Conservation (phyloP, 495 filamentous ascomycete species). For the Xylaria castorea region DNA sequence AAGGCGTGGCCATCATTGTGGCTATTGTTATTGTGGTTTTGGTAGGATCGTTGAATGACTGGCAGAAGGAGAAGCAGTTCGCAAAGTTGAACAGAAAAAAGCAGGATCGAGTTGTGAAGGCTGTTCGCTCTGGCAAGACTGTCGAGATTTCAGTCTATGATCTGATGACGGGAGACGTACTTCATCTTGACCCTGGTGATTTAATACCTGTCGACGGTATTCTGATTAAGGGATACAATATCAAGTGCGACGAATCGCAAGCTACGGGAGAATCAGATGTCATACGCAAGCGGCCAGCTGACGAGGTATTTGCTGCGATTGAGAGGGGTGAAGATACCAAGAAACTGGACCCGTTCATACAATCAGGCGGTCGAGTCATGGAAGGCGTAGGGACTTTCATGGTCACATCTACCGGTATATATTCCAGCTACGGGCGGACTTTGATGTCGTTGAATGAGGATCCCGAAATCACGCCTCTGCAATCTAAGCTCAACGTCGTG, state of each 20-base stretch:
- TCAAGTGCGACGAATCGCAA: conserved; percentile 84
- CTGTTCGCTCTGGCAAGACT: conserved; percentile 76
- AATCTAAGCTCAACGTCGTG: conserved; percentile 88
- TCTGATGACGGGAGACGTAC: conserved; percentile 73
- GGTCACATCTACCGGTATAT: conserved; percentile 85
- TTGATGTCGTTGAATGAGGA: conserved; percentile 93
- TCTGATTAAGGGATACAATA: conserved; percentile 70
- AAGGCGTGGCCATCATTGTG: conserved; percentile 79
- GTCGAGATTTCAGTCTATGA: conserved; percentile 74
- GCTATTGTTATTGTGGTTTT: conserved; percentile 78
- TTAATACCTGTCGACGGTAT: conserved; percentile 80
- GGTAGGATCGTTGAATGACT: conserved; percentile 78
- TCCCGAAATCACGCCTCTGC: conserved; percentile 90
- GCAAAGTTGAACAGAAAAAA: conserved; percentile 80
- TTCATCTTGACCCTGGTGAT: conserved; percentile 78
- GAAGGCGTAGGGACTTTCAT: conserved; percentile 89
- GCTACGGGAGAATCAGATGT: conserved; percentile 87
- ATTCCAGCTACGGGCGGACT: conserved; percentile 89
- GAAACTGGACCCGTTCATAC: conserved; percentile 93
- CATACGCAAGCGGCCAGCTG: conserved; percentile 71
- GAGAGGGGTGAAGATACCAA: conserved; percentile 74
- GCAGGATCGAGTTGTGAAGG: conserved; percentile 79
- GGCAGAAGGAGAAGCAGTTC: conserved; percentile 82
- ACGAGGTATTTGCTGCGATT: conserved; percentile 83
- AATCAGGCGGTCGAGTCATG: conserved; percentile 90